These are phyloP conservation scores for Boletus pseudopeckii DNA, from an alignment of 768 basidiomycete genomes.

Conservation along the genomic window DNA sequence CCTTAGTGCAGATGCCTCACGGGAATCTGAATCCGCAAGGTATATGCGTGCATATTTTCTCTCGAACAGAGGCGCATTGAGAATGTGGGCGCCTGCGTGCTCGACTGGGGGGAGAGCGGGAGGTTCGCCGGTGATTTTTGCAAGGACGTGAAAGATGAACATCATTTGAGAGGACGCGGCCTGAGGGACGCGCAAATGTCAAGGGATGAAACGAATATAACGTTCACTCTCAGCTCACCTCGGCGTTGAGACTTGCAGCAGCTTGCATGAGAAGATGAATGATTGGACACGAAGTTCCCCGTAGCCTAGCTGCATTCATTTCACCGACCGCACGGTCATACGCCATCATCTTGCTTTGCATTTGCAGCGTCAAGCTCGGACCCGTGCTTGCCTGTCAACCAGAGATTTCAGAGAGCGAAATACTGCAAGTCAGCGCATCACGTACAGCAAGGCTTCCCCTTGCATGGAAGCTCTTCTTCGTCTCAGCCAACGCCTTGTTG, in stretches of 20 bases:
- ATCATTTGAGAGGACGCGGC: slow-evolving; percentile 56
- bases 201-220: not conserved
- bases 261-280: slow-evolving; percentile 70
- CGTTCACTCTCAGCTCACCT: slow-evolving; percentile 36
- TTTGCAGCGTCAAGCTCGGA: slow-evolving; percentile 65
- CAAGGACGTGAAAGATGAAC: slow-evolving; percentile 68
- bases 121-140: slow-evolving; percentile 75
- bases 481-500: slow-evolving; percentile 50
- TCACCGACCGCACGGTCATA: slow-evolving; percentile 83
- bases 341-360: slow-evolving; percentile 95
- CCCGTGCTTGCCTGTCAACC: slow-evolving; percentile 38
- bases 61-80: slow-evolving; percentile 76
- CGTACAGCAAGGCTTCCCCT: slow-evolving; percentile 54
- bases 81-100: slow-evolving; percentile 77
- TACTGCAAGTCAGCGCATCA: slow-evolving; percentile 4
- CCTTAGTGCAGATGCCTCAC: slow-evolving; percentile 62
- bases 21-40: slow-evolving; percentile 59
- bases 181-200: slow-evolving; percentile 27
- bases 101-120: slow-evolving; percentile 72
- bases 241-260: slow-evolving; percentile 53
- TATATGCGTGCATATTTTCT: slow-evolving; percentile 82
- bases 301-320: slow-evolving; percentile 69
- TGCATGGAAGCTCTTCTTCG: slow-evolving; percentile 60
- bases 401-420: slow-evolving; percentile 5
- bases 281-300: slow-evolving; percentile 72